These are phyloP conservation scores for Mycena metata DNA, from an alignment of 768 basidiomycete species.

Conservation along the genomic window DNA sequence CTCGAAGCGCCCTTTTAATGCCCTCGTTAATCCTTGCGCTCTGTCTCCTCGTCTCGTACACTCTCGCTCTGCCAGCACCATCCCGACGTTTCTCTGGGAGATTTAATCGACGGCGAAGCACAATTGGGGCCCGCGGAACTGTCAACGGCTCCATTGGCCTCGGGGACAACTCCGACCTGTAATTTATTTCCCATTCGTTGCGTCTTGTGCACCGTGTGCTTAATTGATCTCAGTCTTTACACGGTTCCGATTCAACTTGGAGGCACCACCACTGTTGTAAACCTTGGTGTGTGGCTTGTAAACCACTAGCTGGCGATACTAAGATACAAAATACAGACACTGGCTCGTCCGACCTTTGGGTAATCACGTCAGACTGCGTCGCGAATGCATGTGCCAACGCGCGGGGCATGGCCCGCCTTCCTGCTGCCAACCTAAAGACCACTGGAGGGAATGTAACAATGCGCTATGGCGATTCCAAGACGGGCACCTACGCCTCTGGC, in stretches of 20 bases:
- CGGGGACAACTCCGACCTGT: slow-evolving; percentile 45
- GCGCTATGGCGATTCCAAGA: slow-evolving; percentile 77
- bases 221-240: slow-evolving; percentile 46
- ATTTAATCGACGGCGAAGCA: slow-evolving; percentile 31
- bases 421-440: slow-evolving; percentile 52
- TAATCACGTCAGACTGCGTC: slow-evolving; percentile 65
- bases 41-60: slow-evolving; percentile 35
- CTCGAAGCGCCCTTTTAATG: slow-evolving; percentile 47
- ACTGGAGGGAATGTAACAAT: slow-evolving; percentile 55
- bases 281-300: slow-evolving; percentile 56
- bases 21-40: slow-evolving; percentile 35
- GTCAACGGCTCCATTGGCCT: slow-evolving; percentile 52
- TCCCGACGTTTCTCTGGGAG: slow-evolving; percentile 41
- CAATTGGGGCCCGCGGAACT: slow-evolving; percentile 40
- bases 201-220: background rate
- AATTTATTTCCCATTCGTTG: slow-evolving; percentile 7
- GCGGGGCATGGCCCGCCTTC: slow-evolving; percentile 56
- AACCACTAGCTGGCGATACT: background rate
- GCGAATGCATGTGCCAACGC: slow-evolving; percentile 53
- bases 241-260: slow-evolving; percentile 63
- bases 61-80: slow-evolving; percentile 40
- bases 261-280: slow-evolving; percentile 54
- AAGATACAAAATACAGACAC: slow-evolving; percentile 61
- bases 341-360: slow-evolving; percentile 81
- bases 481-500: slow-evolving; percentile 73